Evolutionary conservation across 768 basidiomycete genomes (phyloP).

Genomic region (Russula lepida): DNA sequence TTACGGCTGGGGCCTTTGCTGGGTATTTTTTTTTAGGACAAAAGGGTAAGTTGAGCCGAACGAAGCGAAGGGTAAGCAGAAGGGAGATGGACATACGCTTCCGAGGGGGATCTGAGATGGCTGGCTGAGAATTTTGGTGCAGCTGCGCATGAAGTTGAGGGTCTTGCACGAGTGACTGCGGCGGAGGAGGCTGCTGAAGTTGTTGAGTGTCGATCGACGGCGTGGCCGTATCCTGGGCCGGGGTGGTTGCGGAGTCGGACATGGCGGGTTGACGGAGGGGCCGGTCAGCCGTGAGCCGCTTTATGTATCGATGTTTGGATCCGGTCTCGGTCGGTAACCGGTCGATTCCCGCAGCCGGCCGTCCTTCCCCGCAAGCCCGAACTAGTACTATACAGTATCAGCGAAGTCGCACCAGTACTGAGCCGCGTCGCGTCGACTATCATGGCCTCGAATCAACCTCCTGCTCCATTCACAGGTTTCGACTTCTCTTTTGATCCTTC

Average conservation of each 20-base stretch:
- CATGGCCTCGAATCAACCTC: slow-evolving; percentile 33
- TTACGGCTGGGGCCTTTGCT: slow-evolving; percentile 78
- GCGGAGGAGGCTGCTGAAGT: slow-evolving; percentile 29
- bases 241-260: slow-evolving; percentile 58
- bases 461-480: slow-evolving; percentile 58
- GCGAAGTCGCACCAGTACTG: too few species aligned
- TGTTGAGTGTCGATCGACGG: slow-evolving; percentile 53
- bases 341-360: slow-evolving; percentile 13
- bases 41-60: slow-evolving; percentile 13
- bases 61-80: background rate
- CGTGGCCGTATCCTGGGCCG: slow-evolving; percentile 55
- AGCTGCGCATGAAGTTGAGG: slow-evolving; percentile 30
- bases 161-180: slow-evolving; percentile 17
- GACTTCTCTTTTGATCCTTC: slow-evolving; percentile 64
- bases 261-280: slow-evolving; percentile 61
- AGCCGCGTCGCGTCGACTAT: too few species aligned
- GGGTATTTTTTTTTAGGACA: slow-evolving; percentile 15
- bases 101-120: slow-evolving; percentile 32
- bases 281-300: slow-evolving; percentile 17
- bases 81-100: slow-evolving; percentile 51
- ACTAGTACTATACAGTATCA: background rate
- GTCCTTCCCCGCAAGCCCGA: background rate
- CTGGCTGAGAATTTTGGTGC: slow-evolving; percentile 23
- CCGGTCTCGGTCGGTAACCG: slow-evolving; percentile 18
- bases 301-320: slow-evolving; percentile 21